Conservation (phyloP, 2,329 filamentous ascomycete species). For the Cladobotryum protrusum region DNA sequence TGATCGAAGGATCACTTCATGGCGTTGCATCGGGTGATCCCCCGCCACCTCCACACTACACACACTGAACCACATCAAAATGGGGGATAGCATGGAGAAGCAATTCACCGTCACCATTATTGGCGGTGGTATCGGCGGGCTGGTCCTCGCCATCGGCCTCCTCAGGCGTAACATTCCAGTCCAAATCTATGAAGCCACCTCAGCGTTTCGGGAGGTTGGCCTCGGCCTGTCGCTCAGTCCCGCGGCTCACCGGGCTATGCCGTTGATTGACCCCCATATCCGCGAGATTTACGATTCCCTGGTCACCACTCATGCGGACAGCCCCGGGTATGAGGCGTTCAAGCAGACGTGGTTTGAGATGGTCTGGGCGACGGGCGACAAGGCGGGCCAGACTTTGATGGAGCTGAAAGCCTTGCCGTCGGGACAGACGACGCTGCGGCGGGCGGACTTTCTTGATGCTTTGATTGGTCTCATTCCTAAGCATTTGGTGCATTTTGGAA, state of each 20-base stretch:
- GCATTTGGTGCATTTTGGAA: slow-evolving; percentile 9
- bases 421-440: slow-evolving; percentile 10
- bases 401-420: slow-evolving; percentile 10
- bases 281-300: slow-evolving; percentile 35
- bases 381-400: slow-evolving; percentile 7
- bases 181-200: slow-evolving; percentile 46
- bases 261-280: slow-evolving; percentile 42
- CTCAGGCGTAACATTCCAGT: slow-evolving; percentile 29
- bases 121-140: slow-evolving; percentile 46
- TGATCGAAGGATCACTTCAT: too few relatives aligned
- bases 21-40: too few relatives aligned
- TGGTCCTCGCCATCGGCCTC: slow-evolving; percentile 42
- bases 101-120: slow-evolving; percentile 35
- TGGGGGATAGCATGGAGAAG: not conserved
- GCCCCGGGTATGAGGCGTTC: slow-evolving; percentile 13
- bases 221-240: slow-evolving; percentile 52
- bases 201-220: slow-evolving; percentile 50
- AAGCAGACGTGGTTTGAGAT: slow-evolving; percentile 14
- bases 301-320: slow-evolving; percentile 12
- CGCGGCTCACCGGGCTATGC: slow-evolving; percentile 50
- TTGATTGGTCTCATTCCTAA: slow-evolving; percentile 11
- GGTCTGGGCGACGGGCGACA: slow-evolving; percentile 6
- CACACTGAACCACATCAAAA: too few relatives aligned
- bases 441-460: slow-evolving; percentile 14
- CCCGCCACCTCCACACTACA: too few relatives aligned